Base-by-base conservation (phyloP, 225 moss, liverwort and hornwort species). In the Ulota crispa region DNA sequence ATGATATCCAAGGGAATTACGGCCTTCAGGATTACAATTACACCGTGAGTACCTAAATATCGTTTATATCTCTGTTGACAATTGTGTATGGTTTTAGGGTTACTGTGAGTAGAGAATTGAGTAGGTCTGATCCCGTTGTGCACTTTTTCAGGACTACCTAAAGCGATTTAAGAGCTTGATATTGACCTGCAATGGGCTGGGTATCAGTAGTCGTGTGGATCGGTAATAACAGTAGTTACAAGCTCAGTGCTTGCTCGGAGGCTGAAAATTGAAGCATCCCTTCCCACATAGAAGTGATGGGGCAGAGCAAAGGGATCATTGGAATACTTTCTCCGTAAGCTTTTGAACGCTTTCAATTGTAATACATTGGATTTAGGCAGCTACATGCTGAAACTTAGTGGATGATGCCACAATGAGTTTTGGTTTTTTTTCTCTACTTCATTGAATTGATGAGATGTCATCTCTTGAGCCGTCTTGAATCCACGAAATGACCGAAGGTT, bases 1-100 rank as follows among this genome's bases (percentile, higher is more conserved):
- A 97, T 83, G 95, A 95, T 37, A 90, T 90, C 91, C 92, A 86
- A 73, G 95, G 93, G 64, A 93, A 94, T 41, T 95, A 94, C 45
- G 88, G 87, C 23, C 81, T 91, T 77, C 91, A 89, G 69, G 97
- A 95, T 80, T 97, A 93, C 87, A 97, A 86, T 84, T 93, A 94
- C 80, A 89, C 89, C 68, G 97, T 97, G 84, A 68, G 95, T 81
- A 62, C 34, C 75, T 65, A 53, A 13, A 65, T 64, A 1, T 66
- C 56, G 23, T 45, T 27, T 77, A 27, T 41, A 47, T 45, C 62
- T 75, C 32, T 69, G 31, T 64, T 64, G 9, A 50, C 54, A 11
- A 23, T 37, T 63, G 9, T 57, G 39, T 70, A 23, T 70, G 56
- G 24, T 24, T 63, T 62, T 70, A 43, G 30, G 61, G 31, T 21